Evolutionary conservation across 164 flowering plant genomes (phyloP), one percentile per base, ranked within the genome.

Genomic region (Hamamelis virginiana): DNA sequence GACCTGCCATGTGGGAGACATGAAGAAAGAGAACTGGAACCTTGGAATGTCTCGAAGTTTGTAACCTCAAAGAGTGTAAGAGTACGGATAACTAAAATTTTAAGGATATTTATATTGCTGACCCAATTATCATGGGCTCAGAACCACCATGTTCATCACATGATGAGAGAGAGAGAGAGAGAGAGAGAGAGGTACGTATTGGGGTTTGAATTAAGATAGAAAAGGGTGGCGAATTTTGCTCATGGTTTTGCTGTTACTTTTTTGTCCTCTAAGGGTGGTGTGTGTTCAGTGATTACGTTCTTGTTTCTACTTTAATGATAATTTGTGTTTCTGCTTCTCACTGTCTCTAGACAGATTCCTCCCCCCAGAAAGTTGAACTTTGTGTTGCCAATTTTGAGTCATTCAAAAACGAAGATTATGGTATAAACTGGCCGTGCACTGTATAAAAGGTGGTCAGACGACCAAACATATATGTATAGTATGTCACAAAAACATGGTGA

Each of bases 61-160:
- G 59, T 12, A 19, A 22, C 16, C 64, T 21, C 16, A 33, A 33
- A 33, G 12, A 2, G 44, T 52, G 68, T 6, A 52, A 50, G 26
- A 27, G 68, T 65, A 65, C 44, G 59, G 68, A 50, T 19, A 1
- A 21, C 9, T 19, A n/a, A 57, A 26, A 38, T 41, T 61, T 61
- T 61, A 38, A 38, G 18, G 25, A 43, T 38, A 38, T 59, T 8
- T 16, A 59, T 46, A 11, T 27, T 64, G 57, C 59, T 26, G 44
- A 65, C 57, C 43, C 57, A 21, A 38, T 65, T 8, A 51, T 65
- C 68, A 65, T 65, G 26, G 68, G 47, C 45, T 51, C 68, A 26
- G 59, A 65, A 55, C 68, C 59, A 28, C 59, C 68, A 50, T 28
- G 57, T 48, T 65, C 68, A 65, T 65, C 68, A 50, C 59, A 51